Conservation (phyloP, 2,329 filamentous ascomycete genomes). For the Fusarium denticulatum region DNA sequence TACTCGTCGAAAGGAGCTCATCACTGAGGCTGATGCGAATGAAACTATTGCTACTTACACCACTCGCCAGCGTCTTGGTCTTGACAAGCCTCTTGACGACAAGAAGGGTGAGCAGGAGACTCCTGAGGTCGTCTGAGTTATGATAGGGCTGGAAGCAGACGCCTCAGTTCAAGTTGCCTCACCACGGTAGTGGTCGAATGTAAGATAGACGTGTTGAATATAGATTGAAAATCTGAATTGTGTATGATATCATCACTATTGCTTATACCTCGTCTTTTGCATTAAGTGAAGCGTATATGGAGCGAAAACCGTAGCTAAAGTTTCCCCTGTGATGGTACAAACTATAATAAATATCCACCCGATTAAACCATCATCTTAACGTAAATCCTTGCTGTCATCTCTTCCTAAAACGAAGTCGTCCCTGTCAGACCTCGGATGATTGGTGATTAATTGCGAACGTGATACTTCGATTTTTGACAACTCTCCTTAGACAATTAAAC, state of each 20-base stretch:
- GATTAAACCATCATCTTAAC: accelerated
- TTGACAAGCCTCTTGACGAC: conserved; percentile 33
- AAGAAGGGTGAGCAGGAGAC: conserved; percentile 21
- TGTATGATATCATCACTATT: accelerated
- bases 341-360: accelerated
- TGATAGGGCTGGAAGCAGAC: accelerated
- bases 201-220: not conserved
- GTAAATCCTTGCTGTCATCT: accelerated
- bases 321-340: not conserved
- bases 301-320: accelerated
- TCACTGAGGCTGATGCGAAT: conserved; percentile 27
- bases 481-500: accelerated
- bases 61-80: conserved; percentile 27
- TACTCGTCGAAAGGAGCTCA: conserved; percentile 38
- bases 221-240: not conserved
- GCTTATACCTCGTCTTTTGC: accelerated
- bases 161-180: too few relatives aligned
- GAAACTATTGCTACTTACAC: conserved; percentile 19
- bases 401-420: not conserved
- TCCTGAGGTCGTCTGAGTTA: not conserved
- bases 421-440: accelerated
- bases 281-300: accelerated
- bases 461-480: accelerated
- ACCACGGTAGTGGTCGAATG: too few relatives aligned
- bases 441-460: accelerated